Conservation (phyloP, 139 green algal genomes). For the Yamagishiella unicocca region DNA sequence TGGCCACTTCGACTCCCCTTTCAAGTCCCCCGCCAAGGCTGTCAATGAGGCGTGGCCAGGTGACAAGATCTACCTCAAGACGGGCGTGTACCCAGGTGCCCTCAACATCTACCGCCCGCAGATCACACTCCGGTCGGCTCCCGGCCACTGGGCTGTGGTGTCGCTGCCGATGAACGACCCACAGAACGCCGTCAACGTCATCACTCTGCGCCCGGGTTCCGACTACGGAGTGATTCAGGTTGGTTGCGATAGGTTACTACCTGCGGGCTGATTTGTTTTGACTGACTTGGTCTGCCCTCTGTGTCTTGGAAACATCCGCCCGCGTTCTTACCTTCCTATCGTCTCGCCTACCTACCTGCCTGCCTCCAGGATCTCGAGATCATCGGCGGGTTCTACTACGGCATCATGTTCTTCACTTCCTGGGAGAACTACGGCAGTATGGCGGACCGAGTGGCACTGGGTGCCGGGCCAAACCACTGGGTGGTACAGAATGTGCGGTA, state of each 20-base stretch:
- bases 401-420: conserved; percentile 49
- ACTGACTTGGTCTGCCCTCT: too few species aligned
- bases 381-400: conserved; percentile 39
- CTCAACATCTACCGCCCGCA: conserved; percentile 2
- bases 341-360: too few species aligned
- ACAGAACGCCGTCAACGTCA: conserved; percentile 37
- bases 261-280: too few species aligned
- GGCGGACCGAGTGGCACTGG: neutral
- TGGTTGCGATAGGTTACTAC: too few species aligned
- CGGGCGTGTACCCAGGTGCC: conserved; percentile 37
- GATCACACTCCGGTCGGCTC: conserved; percentile 44
- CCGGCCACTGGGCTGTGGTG: conserved; percentile 46
- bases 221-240: conserved; percentile 1
- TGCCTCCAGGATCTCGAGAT: conserved; percentile 34
- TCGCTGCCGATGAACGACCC: conserved; percentile 21
- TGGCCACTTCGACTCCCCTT: conserved; percentile 6
- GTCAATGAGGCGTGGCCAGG: conserved; percentile 29
- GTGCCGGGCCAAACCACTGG: neutral
- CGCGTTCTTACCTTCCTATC: too few species aligned
- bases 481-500: conserved; percentile 16
- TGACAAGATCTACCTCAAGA: conserved; percentile 26
- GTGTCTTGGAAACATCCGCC: too few species aligned
- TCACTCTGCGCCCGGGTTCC: conserved; percentile 30
- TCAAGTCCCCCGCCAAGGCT: conserved; percentile 8
- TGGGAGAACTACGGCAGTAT: conserved; percentile 45